Base-by-base conservation (phyloP, 2,329 filamentous ascomycete species). In the Knufia petricola region DNA sequence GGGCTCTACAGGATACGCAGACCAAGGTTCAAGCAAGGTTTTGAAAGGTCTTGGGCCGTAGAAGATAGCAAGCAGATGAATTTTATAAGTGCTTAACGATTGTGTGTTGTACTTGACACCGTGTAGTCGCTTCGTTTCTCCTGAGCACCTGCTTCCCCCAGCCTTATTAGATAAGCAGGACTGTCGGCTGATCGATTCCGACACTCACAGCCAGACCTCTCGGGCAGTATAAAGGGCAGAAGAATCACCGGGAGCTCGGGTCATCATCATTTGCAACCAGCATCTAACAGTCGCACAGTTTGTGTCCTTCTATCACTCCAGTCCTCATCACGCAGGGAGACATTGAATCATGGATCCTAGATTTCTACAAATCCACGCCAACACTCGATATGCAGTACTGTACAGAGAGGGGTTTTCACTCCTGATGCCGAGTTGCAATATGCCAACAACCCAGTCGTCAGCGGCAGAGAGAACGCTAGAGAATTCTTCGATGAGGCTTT, bases 1-100 rank as follows among this genome's bases (percentile, higher is more conserved):
- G 84, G 82, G 89, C 89, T 41, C 59, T 94, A 69, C 79, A 82
- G 61, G 86, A 94, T 63, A 82, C 77, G 4, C 70, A 81, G 66
- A 70, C 80, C 64, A 86, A 84, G 69, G 85, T 89, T n/a, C 72
- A 84, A 65, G 71, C 82, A 39, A 75, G 84, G 58, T 84, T 87
- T 54, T 71, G 65, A 43, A 13, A 30, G n/a, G n/a, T n/a, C n/a
- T n/a, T n/a, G n/a, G n/a, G n/a, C n/a, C n/a, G n/a, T n/a, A n/a
- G n/a, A n/a, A n/a, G n/a, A n/a, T n/a, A n/a, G n/a, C n/a, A n/a
- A n/a, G n/a, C n/a, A n/a, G n/a, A n/a, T n/a, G n/a, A n/a, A n/a
- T n/a, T n/a, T n/a, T n/a, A n/a, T n/a, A n/a, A n/a, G n/a, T n/a
- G n/a, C n/a, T n/a, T n/a, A n/a, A n/a, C n/a, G n/a, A n/a, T n/a